phyloP scores from a whole-genome alignment of 192 early-diverging fungal genomes.

The Lunasporangiospora selenospora region DNA sequence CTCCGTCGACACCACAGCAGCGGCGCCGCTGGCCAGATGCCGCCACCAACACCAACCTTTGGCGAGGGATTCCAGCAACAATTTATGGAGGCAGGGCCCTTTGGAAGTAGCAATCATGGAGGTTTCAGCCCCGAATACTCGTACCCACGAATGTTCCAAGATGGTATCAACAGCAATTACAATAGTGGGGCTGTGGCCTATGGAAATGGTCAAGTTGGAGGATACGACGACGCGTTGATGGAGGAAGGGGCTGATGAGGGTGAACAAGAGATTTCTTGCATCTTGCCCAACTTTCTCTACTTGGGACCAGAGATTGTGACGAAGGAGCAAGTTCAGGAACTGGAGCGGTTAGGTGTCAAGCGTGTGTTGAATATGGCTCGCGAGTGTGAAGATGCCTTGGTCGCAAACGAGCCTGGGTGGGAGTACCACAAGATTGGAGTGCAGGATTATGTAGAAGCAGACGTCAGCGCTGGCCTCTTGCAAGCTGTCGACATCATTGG shows the following conservation, averaged over 20 bases:
- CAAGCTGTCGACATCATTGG: conserved; percentile 72
- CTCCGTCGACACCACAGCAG: no score
- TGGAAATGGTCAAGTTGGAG: not conserved
- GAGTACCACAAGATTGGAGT: conserved; percentile 58
- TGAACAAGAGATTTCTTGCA: conserved; percentile 55
- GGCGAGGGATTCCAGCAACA: not conserved
- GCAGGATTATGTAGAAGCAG: conserved; percentile 70
- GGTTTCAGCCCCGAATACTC: conserved; percentile 4
- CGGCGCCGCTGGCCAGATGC: not conserved
- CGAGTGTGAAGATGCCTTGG: conserved; percentile 64
- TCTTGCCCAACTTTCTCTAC: conserved; percentile 65
- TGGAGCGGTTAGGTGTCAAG: conserved; percentile 62
- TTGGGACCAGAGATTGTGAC: conserved; percentile 74
- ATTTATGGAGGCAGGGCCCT: conserved; percentile 4
- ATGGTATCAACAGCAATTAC: conserved; percentile 25
- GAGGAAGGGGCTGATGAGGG: conserved; percentile 30
- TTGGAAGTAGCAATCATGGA: not conserved
- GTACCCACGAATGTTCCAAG: conserved; percentile 27
- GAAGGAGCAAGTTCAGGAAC: conserved; percentile 56
- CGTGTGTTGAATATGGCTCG: conserved; percentile 81
- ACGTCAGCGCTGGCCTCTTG: conserved; percentile 66
- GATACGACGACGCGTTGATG: not conserved
- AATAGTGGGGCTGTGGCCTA: conserved; percentile 12
- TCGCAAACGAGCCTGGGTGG: conserved; percentile 34
- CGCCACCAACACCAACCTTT: conserved; percentile 5